These are phyloP conservation scores for Coleophoma eucalyptorum DNA, from an alignment of 2,329 filamentous ascomycete genomes.

Conservation along the genomic window DNA sequence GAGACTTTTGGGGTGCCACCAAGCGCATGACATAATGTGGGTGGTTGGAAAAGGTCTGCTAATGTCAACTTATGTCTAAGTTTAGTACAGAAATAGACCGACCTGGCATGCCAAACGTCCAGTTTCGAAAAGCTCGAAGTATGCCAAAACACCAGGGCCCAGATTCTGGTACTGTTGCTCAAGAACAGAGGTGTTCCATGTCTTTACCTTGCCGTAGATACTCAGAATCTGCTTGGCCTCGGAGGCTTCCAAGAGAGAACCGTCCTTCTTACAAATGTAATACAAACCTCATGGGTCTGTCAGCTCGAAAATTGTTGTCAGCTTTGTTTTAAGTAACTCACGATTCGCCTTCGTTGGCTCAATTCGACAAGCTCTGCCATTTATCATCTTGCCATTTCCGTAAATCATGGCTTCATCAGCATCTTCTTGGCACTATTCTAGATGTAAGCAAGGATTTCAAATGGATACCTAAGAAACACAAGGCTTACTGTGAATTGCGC, in stretches of 20 bases:
- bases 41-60: conserved; percentile 17
- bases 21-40: conserved; percentile 29
- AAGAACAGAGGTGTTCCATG: conserved; percentile 4
- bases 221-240: conserved; percentile 42
- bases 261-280: conserved; percentile 38
- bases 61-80: no score
- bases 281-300: conserved; percentile 38
- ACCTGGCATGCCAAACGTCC: conserved; percentile 45
- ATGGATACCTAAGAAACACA: neutral
- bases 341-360: conserved; percentile 58
- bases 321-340: conserved; percentile 28
- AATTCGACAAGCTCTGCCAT: conserved; percentile 53
- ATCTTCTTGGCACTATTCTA: conserved; percentile 39
- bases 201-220: conserved; percentile 38
- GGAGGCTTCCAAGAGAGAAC: conserved; percentile 31
- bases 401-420: conserved; percentile 43
- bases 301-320: neutral
- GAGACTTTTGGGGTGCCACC: conserved; percentile 23
- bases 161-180: no score
- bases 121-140: conserved; percentile 48
- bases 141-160: conserved; percentile 35
- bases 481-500: conserved; percentile 56
- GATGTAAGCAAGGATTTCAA: conserved; percentile 18
- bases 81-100: conserved; percentile 20
- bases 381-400: conserved; percentile 44